Evolutionary conservation across 495 filamentous ascomycete genomes (phyloP).

Genomic region (Rusavskia elegans): DNA sequence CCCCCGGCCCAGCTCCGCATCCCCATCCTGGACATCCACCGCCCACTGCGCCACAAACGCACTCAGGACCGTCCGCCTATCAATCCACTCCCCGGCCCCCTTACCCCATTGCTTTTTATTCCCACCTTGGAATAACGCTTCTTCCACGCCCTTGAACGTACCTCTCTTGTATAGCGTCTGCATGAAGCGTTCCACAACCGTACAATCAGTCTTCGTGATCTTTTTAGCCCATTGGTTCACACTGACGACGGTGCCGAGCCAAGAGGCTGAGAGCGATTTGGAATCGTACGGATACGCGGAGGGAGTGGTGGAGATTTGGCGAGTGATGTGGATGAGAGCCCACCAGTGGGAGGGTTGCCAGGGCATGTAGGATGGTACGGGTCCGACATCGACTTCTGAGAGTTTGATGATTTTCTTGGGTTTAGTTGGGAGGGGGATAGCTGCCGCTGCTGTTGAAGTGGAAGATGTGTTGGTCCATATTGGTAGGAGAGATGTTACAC

Average conservation of each 20-base stretch:
- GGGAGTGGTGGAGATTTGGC: background rate
- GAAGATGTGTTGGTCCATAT: background rate
- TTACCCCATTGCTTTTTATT: background rate
- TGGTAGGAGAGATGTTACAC: background rate
- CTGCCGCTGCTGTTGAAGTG: background rate
- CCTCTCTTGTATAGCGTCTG: background rate
- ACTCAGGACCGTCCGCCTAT: background rate
- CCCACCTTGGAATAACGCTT: background rate
- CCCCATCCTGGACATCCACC: background rate
- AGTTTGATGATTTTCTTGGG: constrained; percentile 5
- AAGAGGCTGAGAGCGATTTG: background rate
- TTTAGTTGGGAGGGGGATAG: background rate
- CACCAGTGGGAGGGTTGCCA: constrained; percentile 7
- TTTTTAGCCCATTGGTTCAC: background rate
- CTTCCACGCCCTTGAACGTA: background rate
- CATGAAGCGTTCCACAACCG: background rate
- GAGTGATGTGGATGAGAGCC: constrained; percentile 3
- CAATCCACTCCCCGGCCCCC: background rate
- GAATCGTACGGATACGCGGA: background rate
- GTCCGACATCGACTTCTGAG: background rate
- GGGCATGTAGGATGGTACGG: constrained; percentile 8
- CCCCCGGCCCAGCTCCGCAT: background rate
- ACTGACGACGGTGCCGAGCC: background rate
- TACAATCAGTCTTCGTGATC: background rate
- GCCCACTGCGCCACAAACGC: background rate